A percentile compares a stretch with the other conserved stretches of the same genome.
These are phyloP conservation scores for Trichoderma citrinoviride DNA, from an alignment of 2,329 filamentous ascomycete genomes.

Conservation along the genomic window DNA sequence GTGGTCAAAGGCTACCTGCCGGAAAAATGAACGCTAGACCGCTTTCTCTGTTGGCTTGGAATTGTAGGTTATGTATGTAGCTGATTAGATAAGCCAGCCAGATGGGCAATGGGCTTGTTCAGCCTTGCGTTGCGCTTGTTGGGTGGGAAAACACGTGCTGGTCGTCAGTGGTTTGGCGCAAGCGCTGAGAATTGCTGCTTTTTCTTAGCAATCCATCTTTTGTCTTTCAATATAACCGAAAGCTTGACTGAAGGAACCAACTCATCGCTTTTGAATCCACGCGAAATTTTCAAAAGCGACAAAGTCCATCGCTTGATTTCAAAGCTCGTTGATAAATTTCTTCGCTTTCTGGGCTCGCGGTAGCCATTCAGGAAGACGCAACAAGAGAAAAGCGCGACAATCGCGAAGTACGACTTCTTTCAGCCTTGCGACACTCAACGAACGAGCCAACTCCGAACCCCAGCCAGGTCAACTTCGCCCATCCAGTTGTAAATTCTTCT, in stretches of 20 bases:
- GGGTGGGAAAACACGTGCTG: slow-evolving; percentile 6
- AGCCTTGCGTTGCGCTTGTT: background rate
- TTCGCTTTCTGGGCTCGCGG: background rate
- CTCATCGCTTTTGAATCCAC: too few relatives aligned
- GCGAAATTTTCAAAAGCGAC: too few relatives aligned
- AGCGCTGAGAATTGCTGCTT: background rate
- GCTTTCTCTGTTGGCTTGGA: background rate
- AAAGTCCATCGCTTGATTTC: too few relatives aligned
- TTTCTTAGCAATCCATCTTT: background rate
- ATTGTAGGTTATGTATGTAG: background rate
- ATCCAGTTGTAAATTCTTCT: too few relatives aligned
- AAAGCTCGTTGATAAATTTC: too few relatives aligned
- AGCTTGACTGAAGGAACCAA: too few relatives aligned
- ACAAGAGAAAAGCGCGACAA: background rate
- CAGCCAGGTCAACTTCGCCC: background rate
- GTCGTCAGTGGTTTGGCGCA: background rate
- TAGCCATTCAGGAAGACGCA: background rate
- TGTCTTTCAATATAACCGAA: background rate
- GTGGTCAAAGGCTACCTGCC: background rate
- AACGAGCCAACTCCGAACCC: background rate
- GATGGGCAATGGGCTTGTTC: background rate
- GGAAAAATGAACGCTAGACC: background rate
- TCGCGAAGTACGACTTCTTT: background rate
- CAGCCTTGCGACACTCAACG: slow-evolving; percentile 1
- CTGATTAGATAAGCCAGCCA: background rate